These are phyloP conservation scores for Theileria parva DNA, from an alignment of 169 alveolate genomes.

Conservation along the genomic window DNA sequence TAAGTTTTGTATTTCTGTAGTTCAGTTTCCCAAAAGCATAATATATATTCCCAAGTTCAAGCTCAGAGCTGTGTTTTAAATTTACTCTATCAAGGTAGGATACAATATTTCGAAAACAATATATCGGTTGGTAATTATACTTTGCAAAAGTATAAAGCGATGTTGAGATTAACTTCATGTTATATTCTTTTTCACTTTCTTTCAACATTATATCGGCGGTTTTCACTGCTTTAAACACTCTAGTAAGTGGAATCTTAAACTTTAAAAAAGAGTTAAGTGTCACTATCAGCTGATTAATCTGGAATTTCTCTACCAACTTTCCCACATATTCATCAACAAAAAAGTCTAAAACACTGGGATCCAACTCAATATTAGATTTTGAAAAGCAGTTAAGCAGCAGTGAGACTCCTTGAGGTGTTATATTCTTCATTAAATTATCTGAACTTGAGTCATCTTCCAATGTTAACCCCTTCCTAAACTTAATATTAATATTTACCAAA, in stretches of 20 bases:
- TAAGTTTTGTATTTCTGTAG: conserved; percentile 11
- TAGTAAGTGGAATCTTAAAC: conserved; percentile 20
- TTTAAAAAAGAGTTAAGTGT: conserved; percentile 39
- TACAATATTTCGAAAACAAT: background rate
- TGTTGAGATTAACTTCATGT: conserved; percentile 46
- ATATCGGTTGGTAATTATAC: conserved; percentile 36
- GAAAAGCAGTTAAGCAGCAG: conserved; percentile 49
- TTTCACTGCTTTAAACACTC: conserved; percentile 9
- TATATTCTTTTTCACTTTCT: conserved; percentile 2
- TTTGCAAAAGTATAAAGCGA: conserved; percentile 58
- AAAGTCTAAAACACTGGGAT: conserved; percentile 20
- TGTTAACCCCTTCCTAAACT: background rate
- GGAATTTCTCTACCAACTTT: conserved; percentile 17
- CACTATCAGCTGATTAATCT: conserved; percentile 42
- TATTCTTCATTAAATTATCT: conserved; percentile 34
- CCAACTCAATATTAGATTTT: conserved; percentile 27
- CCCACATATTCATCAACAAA: conserved; percentile 41
- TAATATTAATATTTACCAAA: background rate
- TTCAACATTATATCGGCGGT: conserved; percentile 24
- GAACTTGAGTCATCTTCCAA: background rate
- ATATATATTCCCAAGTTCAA: conserved; percentile 50
- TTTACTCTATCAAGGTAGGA: background rate
- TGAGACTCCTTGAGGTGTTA: conserved; percentile 65
- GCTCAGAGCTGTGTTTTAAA: conserved; percentile 14
- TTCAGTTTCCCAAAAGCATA: conserved; percentile 56